These are phyloP conservation scores for Calvatia gigantea DNA, from an alignment of 768 basidiomycete species.

Conservation along the genomic window DNA sequence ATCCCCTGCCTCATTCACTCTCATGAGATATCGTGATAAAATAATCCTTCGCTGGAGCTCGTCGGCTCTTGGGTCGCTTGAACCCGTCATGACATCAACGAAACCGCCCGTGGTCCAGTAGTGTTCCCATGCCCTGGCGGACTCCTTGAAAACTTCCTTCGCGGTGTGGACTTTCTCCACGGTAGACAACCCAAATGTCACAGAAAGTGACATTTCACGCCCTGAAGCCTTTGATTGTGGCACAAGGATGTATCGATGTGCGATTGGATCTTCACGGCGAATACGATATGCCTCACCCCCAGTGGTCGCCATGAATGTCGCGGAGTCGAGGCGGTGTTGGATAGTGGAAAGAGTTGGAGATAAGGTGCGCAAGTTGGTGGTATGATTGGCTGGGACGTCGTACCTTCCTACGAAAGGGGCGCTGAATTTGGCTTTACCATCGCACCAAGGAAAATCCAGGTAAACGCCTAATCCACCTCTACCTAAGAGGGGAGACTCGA, in stretches of 20 bases:
- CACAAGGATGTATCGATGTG: slow-evolving; percentile 45
- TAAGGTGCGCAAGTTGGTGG: slow-evolving; percentile 30
- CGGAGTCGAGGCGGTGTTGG: slow-evolving; percentile 35
- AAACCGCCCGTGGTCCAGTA: slow-evolving; percentile 51
- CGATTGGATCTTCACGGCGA: slow-evolving; percentile 35
- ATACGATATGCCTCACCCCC: slow-evolving; percentile 37
- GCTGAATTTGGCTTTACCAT: slow-evolving; percentile 50
- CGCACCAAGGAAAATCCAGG: slow-evolving; percentile 61
- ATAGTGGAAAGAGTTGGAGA: slow-evolving; percentile 31
- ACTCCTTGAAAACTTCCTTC: slow-evolving; percentile 28
- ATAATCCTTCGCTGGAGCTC: slow-evolving; percentile 57
- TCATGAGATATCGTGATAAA: slow-evolving; percentile 52
- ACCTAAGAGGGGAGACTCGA: slow-evolving; percentile 39
- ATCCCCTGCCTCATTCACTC: slow-evolving; percentile 57
- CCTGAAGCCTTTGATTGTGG: slow-evolving; percentile 21
- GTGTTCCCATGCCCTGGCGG: slow-evolving; percentile 35
- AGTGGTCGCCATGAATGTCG: slow-evolving; percentile 41
- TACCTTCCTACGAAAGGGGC: slow-evolving; percentile 57
- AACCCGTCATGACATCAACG: slow-evolving; percentile 48
- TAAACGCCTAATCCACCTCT: slow-evolving; percentile 41
- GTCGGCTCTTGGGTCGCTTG: slow-evolving; percentile 45
- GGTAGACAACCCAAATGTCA: slow-evolving; percentile 26
- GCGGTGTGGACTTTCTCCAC: slow-evolving; percentile 19
- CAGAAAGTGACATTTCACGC: slow-evolving; percentile 31
- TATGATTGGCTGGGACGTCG: slow-evolving; percentile 44